Evolutionary conservation across 2,329 filamentous ascomycete species (phyloP).

Genomic region (Mycosphaerelloides madeirae): DNA sequence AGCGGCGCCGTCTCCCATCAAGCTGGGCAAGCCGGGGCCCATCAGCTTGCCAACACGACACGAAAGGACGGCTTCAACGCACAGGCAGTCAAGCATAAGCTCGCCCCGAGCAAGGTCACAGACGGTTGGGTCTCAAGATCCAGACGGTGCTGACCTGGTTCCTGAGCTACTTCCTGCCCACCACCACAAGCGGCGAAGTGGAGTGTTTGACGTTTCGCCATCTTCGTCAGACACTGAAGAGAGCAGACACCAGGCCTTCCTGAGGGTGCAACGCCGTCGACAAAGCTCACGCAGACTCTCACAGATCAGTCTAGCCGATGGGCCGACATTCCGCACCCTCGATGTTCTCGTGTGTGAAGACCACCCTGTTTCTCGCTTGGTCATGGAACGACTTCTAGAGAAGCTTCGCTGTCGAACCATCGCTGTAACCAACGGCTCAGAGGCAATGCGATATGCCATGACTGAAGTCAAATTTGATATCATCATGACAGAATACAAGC

Average conservation of each 20-base stretch:
- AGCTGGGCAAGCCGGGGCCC: slow-evolving; percentile 42
- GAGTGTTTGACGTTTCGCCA: slow-evolving; percentile 92
- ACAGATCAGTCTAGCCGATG: slow-evolving; percentile 78
- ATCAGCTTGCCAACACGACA: slow-evolving; percentile 48
- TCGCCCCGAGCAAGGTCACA: slow-evolving; percentile 74
- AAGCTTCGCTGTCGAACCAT: slow-evolving; percentile 94
- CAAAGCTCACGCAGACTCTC: slow-evolving; percentile 93
- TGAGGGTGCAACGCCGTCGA: slow-evolving; percentile 88
- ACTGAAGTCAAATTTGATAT: slow-evolving; percentile 98
- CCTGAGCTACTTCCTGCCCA: slow-evolving; percentile 55
- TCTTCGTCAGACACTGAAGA: slow-evolving; percentile 98
- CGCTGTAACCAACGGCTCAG: slow-evolving; percentile 80
- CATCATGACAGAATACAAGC: slow-evolving; percentile 95
- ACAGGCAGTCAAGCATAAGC: slow-evolving; percentile 32
- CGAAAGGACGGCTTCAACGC: slow-evolving; percentile 29
- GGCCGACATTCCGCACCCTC: slow-evolving; percentile 80
- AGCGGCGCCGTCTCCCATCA: slow-evolving; percentile 52
- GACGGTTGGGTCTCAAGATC: slow-evolving; percentile 78
- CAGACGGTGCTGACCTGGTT: slow-evolving; percentile 68
- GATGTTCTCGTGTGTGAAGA: slow-evolving; percentile 97
- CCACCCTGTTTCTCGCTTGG: slow-evolving; percentile 90
- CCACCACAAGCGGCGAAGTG: slow-evolving; percentile 86
- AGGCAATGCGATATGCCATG: slow-evolving; percentile 89
- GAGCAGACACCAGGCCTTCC: slow-evolving; percentile 79
- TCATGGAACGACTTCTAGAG: slow-evolving; percentile 98